Evolutionary conservation across 495 filamentous ascomycete species (phyloP).

Genomic region (Parathielavia hyrcaniae): DNA sequence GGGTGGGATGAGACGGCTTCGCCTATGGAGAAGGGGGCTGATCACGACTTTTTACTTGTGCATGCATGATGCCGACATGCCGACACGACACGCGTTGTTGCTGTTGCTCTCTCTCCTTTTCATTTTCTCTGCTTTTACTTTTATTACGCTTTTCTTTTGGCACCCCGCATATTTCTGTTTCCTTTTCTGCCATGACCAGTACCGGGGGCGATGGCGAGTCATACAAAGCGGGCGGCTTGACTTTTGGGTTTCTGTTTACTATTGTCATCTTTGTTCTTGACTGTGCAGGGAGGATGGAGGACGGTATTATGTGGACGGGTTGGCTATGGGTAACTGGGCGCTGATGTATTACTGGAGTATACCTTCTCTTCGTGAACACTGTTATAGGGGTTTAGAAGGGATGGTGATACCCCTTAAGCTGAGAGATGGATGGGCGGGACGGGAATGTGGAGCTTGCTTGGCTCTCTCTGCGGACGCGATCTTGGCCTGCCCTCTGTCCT

Average conservation of each 20-base stretch:
- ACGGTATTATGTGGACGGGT: slow-evolving; percentile 15
- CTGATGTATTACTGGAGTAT: slow-evolving; percentile 29
- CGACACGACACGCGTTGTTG: slow-evolving; percentile 15
- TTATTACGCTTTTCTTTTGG: background rate
- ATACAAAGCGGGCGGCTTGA: slow-evolving; percentile 14
- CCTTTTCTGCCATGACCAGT: slow-evolving; percentile 18
- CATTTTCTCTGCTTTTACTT: slow-evolving; percentile 22
- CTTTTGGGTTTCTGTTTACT: slow-evolving; percentile 20
- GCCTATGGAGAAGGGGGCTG: background rate
- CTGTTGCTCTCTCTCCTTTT: slow-evolving; percentile 1
- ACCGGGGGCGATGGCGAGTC: slow-evolving; percentile 14
- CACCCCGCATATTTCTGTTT: slow-evolving; percentile 16
- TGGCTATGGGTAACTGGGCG: slow-evolving; percentile 17
- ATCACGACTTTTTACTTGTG: slow-evolving; percentile 8
- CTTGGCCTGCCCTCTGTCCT: background rate
- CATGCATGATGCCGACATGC: slow-evolving; percentile 17
- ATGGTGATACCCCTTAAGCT: slow-evolving; percentile 26
- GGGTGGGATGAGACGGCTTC: background rate
- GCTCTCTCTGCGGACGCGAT: background rate
- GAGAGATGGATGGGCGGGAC: slow-evolving; percentile 8
- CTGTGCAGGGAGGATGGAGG: slow-evolving; percentile 10
- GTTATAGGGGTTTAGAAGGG: slow-evolving; percentile 30
- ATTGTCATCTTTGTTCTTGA: background rate
- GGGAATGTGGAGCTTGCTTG: slow-evolving; percentile 1
- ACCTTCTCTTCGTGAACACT: slow-evolving; percentile 26